Base-by-base conservation (phyloP, 768 basidiomycete species). In the Tylopilus vinaceipallidus region DNA sequence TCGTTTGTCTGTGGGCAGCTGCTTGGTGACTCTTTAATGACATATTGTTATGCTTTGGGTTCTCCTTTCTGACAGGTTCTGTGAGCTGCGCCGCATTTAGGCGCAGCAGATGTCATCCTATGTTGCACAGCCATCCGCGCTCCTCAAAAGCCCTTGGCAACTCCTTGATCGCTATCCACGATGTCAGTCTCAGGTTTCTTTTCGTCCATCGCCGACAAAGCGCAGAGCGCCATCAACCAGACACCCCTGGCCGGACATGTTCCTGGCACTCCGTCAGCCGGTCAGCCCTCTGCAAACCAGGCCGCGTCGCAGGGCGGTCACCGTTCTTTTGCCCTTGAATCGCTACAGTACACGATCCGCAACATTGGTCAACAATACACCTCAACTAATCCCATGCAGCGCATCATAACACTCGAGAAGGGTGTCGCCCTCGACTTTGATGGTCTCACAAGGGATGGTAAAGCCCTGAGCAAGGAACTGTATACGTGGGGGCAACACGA, bases 401-500 rank as follows among this genome's bases (percentile, higher is more conserved):
- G 82, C 63, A 82, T 91, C 50, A 84, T 93, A 54, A 92, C 91
- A 0, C 71, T 79, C 6, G 79, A 81, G 64, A 93, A 92, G 66
- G 85, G 90, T 4, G 73, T 91, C 14, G 82, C 85, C 17, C 76
- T 93, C 56, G 88, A 89, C 66, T 78, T 80, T 59, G 86, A 91
- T 56, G 76, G 74, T 49, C 67, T 84, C 26, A 73, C 82, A 3
- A 80, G 85, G 55, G 83, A 90, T 59, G 61, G 76, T 8, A 84
- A 91, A 62, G 70, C 78, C 1, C 82, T 84, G 62, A 88, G 88
- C 76, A 92, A 91, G 68, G 91, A 92, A 52, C 71, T 92, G 22
- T 93, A 90, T 59, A 80, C 79, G 13, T 93, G 90, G 90, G 90
- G 91, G 12, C 89, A 91, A 64, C 60, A 63, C 1, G 85, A 91